Evolutionary conservation across 2,329 filamentous ascomycete genomes (phyloP).

Genomic region (Neophaeococcomyces mojaviensis): DNA sequence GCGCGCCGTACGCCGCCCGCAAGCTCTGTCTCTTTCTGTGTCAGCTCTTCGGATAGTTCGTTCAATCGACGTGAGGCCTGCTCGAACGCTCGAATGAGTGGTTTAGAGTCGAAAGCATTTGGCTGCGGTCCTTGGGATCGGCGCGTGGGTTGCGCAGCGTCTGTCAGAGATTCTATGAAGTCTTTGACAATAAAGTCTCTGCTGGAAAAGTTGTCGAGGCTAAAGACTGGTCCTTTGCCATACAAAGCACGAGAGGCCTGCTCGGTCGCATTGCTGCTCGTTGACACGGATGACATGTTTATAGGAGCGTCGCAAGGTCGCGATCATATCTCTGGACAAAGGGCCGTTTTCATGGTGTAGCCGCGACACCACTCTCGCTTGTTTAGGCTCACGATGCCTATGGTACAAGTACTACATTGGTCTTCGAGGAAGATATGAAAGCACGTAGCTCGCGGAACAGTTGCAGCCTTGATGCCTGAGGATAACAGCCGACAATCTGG

Average conservation of each 20-base stretch:
- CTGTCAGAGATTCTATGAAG: slow-evolving; percentile 88
- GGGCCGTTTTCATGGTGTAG: too few species aligned
- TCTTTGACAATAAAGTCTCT: slow-evolving; percentile 97
- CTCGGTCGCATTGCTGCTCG: neutral
- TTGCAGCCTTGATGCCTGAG: too few species aligned
- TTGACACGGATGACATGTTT: too few species aligned
- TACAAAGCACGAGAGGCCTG: slow-evolving; percentile 55
- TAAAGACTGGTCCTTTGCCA: slow-evolving; percentile 73
- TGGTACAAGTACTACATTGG: too few species aligned
- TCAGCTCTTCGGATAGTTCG: slow-evolving; percentile 65
- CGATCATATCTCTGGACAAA: too few species aligned
- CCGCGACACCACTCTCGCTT: too few species aligned
- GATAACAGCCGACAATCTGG: too few species aligned
- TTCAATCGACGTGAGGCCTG: slow-evolving; percentile 48
- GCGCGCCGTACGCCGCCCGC: slow-evolving; percentile 83
- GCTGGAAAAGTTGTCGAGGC: slow-evolving; percentile 76
- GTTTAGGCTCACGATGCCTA: too few species aligned
- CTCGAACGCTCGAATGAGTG: slow-evolving; percentile 91
- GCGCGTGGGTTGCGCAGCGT: slow-evolving; percentile 72
- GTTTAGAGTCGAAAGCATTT: slow-evolving; percentile 80
- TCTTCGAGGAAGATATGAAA: too few species aligned
- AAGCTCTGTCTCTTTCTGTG: slow-evolving; percentile 83
- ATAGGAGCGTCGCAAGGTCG: too few species aligned
- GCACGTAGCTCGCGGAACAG: too few species aligned
- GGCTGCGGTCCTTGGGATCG: slow-evolving; percentile 52